Percentiles rank a stretch among this genome's conserved stretches.
Evolutionary conservation across 805 yeast species (phyloP).

Genomic region (Huiozyma sinensis): DNA sequence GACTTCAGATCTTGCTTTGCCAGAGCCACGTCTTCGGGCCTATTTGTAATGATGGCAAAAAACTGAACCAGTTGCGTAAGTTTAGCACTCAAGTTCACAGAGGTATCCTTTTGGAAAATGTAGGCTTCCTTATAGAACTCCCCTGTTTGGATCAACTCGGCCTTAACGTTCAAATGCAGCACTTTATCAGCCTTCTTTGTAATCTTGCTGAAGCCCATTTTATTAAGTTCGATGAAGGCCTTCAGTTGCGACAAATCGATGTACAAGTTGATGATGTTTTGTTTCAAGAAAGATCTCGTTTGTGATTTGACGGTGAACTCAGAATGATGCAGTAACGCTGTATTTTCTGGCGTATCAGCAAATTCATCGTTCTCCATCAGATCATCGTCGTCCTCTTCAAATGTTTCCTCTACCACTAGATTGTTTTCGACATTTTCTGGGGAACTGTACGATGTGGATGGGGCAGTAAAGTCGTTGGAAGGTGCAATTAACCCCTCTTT

Average conservation of each 20-base stretch:
- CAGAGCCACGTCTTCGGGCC: conserved; percentile 27
- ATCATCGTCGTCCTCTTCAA: conserved; percentile 22
- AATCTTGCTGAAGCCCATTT: conserved; percentile 78
- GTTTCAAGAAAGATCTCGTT: conserved; percentile 53
- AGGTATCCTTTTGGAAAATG: conserved; percentile 44
- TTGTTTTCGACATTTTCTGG: not conserved
- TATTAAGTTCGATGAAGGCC: conserved; percentile 74
- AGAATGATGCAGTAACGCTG: conserved; percentile 41
- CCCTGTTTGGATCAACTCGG: conserved; percentile 34
- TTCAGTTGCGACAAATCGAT: conserved; percentile 73
- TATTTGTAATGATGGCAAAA: conserved; percentile 42
- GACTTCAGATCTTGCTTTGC: conserved; percentile 48
- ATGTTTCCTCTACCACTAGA: not conserved
- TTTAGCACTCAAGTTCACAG: conserved; percentile 39
- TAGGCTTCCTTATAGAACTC: conserved; percentile 39
- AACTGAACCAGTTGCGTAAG: conserved; percentile 43
- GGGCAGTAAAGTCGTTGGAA: conserved; percentile 1
- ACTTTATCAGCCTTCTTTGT: conserved; percentile 86
- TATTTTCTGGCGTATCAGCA: conserved; percentile 31
- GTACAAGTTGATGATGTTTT: conserved; percentile 50
- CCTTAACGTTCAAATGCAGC: conserved; percentile 43
- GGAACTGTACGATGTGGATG: not conserved
- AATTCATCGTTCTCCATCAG: conserved; percentile 32
- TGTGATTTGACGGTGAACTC: conserved; percentile 43
- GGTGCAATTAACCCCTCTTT: conserved; percentile 17